Evolutionary conservation across 768 basidiomycete species (phyloP), one percentile per base, ranked within the genome.

Genomic region (Suillus hirtellus): DNA sequence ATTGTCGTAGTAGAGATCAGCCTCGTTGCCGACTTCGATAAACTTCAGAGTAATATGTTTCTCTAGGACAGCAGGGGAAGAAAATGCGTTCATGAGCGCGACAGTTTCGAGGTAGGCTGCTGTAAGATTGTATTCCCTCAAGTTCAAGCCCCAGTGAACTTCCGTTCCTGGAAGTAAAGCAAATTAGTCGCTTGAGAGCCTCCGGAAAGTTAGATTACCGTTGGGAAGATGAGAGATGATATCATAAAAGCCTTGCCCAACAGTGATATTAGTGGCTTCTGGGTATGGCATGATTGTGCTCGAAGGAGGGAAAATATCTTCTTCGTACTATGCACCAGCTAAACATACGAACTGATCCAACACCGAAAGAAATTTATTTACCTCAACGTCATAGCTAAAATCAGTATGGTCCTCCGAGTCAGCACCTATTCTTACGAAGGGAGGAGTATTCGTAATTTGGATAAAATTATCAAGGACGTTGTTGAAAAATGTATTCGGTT

Each of bases 111-210:
- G 75, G 63, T 79, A 80, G 0, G 77, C 79, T 7, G 82, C 78
- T 63, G 83, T 85, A 58, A 86, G 35, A 65, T 86, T 86, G 52
- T 77, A 72, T 61, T 75, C 70, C 7, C 86, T 86, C n/a, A 89
- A 74, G 71, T 90, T 89, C 54, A 89, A 76, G 14, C 87, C 88
- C 86, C 86, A 90, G 15, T 78, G 84, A 65, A 90, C 85, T 58
- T 80, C 82, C 10, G 87, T 87, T 27, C 82, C 87, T 87, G 66
- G 58, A 17, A 31, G 42, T n/a, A 21, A n/a, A 8, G 42, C 9
- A 12, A 7, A 27, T 38, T 19, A 44, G 47, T 24, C n/a, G 8
- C 44, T 55, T 21, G 37, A 59, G 47, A 43, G 24, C 31, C 34
- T n/a, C 54, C 21, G 8, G 10, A 35, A 64, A 21, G 37, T 11